Conservation (phyloP, 1,284 basidiomycete species). For the Cryptococcus deneoformans region DNA sequence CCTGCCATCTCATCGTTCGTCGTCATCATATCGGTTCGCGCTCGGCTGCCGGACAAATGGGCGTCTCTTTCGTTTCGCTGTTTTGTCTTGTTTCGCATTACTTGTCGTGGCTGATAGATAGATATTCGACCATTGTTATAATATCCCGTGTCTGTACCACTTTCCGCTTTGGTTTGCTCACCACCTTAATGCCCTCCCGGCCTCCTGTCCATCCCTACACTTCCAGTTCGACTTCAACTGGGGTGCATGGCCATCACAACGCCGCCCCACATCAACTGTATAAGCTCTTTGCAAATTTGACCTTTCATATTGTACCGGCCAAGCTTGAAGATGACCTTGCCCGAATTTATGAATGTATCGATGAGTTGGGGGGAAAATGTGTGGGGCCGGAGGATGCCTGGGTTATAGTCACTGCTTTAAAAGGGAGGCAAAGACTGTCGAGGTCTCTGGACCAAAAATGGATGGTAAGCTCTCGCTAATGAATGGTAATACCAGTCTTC, state of each 20-base stretch:
- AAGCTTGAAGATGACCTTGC: conserved; percentile 51
- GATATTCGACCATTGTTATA: no score
- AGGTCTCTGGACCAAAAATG: conserved; percentile 25
- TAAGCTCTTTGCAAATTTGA: conserved; percentile 38
- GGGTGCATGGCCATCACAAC: neutral
- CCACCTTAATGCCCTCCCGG: conserved; percentile 14
- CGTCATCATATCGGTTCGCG: no score
- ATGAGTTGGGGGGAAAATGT: conserved; percentile 41
- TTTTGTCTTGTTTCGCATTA: no score
- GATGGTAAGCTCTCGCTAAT: conserved; percentile 18
- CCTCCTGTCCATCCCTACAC: conserved; percentile 18
- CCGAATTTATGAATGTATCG: conserved; percentile 27
- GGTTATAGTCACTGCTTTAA: conserved; percentile 37
- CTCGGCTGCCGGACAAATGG: no score
- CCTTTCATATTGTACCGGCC: conserved; percentile 42
- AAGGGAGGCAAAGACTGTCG: conserved; percentile 36
- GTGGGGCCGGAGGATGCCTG: conserved; percentile 22
- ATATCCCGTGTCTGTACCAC: no score
- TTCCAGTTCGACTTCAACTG: conserved; percentile 22
- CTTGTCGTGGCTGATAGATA: no score
- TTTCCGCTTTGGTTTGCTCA: neutral
- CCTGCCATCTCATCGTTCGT: no score
- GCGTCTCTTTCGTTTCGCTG: no score
- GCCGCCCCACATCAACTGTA: conserved; percentile 10
- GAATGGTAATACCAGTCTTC: neutral